Base-by-base conservation (phyloP, 306 rosid species). In the Cucurbita ficifolia region DNA sequence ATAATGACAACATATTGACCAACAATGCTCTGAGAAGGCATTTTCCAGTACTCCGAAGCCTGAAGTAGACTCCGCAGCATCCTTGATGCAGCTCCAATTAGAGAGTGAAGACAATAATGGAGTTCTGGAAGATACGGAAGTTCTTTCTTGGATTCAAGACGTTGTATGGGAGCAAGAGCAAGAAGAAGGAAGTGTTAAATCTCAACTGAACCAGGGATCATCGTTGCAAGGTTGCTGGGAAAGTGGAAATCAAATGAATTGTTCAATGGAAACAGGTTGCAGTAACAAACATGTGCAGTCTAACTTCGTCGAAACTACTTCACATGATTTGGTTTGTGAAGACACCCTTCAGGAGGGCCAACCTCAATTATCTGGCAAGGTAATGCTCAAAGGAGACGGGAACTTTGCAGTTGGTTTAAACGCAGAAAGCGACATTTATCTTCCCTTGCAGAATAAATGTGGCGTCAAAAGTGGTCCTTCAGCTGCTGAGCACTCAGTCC, bases 231-330 rank as follows among this genome's bases (percentile, higher is more conserved):
- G 83, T 79, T 90, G 87, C 78, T 89, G 91, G 45, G 97, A 91
- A 81, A 86, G 90, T 86, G 92, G 81, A 72, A 90, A 95, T 59
- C 96, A 89, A 77, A 82, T 86, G 56, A 86, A 85, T 81, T 85
- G 79, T 82, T 76, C 87, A 50, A 36, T 76, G 49, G 98, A 82
- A 80, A 94, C 89, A 70, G 96, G 84, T 78, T 78, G 73, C 50
- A 88, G 83, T 61, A 93, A 90, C 56, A 85, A 82, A 38, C 92
- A 83, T 24, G 85, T 82, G 64, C 93, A 93, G 78, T 80, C 83
- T 60, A 88, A 88, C 89, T 88, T 84, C 56, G 90, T 85, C 89
- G 96, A 91, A 84, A 85, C 82, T 75, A 86, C 92, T 21, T 83
- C 76, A 69, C 79, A 72, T 40, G 79, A 84, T 83, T 80, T 77